Evolutionary conservation across 225 moss, liverwort and hornwort species (phyloP), one percentile per base, ranked within the genome.

Genomic region (Pseudisothecium myosuroides): DNA sequence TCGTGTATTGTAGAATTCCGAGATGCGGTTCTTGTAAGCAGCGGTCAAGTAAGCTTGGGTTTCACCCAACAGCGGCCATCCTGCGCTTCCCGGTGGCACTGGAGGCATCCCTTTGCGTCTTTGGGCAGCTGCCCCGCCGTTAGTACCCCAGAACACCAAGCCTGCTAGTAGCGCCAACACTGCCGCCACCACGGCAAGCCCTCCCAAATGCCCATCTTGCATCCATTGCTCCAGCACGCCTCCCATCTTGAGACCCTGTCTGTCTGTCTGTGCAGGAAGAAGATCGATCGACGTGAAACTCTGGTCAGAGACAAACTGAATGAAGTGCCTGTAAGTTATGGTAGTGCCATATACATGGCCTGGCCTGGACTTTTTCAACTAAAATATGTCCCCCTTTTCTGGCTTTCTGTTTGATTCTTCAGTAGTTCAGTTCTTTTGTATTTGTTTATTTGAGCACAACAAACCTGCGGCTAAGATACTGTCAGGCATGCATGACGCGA

Each of bases 21-120:
- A 3, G 32, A 47, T 0, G 60, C 47, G 60, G 47, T 74, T 83
- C 2, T 8, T 39, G 37, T n/a, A 19, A 11, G 0, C 0, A 29
- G 54, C 19, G 9, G 7, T 7, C 68, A 68, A 14, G 4, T 27
- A 55, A 7, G 67, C 39, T 1, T 8, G 13, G 20, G 83, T 83
- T n/a, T 83, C 83, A 5, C 83, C 83, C n/a, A 83, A 6, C 28
- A 68, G 18, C 39, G 83, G 83, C 83, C 83, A 83, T 6, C 83
- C 83, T 13, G 83, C 2, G 39, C 54, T 83, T n/a, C 83, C 83
- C 6, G 83, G 83, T 13, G 83, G 83, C 83, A 83, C 68, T 9
- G 52, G 81, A 22, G 23, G 43, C 22, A 21, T 67, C 13, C 54
- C 68, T 27, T 43, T 15, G 13, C 27, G n/a, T 27, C 5, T 55